Evolutionary conservation across 139 green algal species (phyloP).

Genomic region (Chlamydomonas sp.): DNA sequence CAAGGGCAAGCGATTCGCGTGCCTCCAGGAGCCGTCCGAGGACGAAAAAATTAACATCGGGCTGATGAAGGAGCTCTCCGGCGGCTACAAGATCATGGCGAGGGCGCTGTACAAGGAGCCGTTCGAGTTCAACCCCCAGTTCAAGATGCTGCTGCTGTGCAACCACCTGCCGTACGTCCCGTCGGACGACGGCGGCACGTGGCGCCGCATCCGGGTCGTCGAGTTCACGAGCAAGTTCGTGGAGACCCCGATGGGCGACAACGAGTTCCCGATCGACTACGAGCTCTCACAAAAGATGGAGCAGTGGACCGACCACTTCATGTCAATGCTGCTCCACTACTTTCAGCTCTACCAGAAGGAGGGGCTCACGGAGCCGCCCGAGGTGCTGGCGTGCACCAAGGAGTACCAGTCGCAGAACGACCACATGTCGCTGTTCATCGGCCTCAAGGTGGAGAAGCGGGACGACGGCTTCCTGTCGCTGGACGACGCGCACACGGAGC

Average conservation of each 20-base stretch:
- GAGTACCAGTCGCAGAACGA: slow-evolving; percentile 22
- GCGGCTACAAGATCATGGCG: slow-evolving; percentile 7
- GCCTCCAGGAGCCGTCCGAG: slow-evolving; percentile 9
- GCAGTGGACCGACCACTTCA: slow-evolving; percentile 16
- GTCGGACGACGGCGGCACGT: slow-evolving; percentile 8
- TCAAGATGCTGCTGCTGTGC: slow-evolving; percentile 10
- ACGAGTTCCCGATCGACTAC: slow-evolving; percentile 20
- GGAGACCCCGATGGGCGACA: background rate
- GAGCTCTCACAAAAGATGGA: background rate
- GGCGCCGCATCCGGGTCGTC: slow-evolving; percentile 1
- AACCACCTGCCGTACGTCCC: slow-evolving; percentile 20
- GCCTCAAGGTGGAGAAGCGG: background rate
- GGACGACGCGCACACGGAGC: background rate
- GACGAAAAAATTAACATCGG: slow-evolving; percentile 18
- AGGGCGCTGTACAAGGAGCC: background rate
- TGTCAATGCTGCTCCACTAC: slow-evolving; percentile 9
- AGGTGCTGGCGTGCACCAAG: slow-evolving; percentile 12
- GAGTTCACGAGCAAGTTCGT: slow-evolving; percentile 7
- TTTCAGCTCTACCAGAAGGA: background rate
- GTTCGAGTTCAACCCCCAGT: slow-evolving; percentile 12
- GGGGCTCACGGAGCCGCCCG: background rate
- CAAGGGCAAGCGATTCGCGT: background rate
- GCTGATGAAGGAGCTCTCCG: slow-evolving; percentile 13
- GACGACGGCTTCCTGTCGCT: background rate
- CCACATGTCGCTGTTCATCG: slow-evolving; percentile 1